A percentile compares a stretch with the other conserved stretches of the same genome.
Evolutionary conservation across 352 stramenopile species (phyloP).

Genomic region (Pythium apleroticum): DNA sequence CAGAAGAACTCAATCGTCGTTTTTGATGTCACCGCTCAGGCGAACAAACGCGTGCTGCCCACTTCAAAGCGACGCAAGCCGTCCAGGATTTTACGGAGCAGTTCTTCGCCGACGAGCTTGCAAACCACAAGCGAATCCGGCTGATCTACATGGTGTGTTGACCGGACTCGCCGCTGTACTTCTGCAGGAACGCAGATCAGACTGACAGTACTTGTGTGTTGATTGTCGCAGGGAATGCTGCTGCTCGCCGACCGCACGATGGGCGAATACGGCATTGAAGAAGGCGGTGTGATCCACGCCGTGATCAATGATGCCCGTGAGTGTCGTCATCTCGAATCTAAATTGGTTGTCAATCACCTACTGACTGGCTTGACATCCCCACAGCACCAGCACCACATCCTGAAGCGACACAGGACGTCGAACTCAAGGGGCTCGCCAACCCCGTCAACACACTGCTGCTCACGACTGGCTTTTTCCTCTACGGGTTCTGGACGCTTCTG

Average conservation of each 20-base stretch:
- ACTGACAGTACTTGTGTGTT: not conserved
- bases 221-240: conserved; percentile 51
- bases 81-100: conserved; percentile 66
- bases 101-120: conserved; percentile 65
- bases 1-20: not conserved
- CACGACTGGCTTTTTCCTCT: conserved; percentile 64
- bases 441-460: conserved; percentile 59
- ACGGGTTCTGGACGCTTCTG: conserved; percentile 75
- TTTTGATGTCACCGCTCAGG: conserved; percentile 20
- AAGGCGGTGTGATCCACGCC: conserved; percentile 72
- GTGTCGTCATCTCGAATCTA: conserved; percentile 14
- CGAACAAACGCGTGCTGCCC: conserved; percentile 49
- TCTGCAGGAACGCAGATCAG: not conserved
- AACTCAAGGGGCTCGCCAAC: conserved; percentile 58
- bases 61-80: conserved; percentile 65
- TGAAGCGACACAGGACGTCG: conserved; percentile 36
- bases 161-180: not conserved
- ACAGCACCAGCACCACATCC: conserved; percentile 43
- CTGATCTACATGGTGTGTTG: conserved; percentile 71
- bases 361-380: not conserved
- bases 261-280: conserved; percentile 78
- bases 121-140: conserved; percentile 57
- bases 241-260: conserved; percentile 57
- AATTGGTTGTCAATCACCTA: conserved; percentile 32
- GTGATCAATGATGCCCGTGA: conserved; percentile 72